phyloP scores from a whole-genome alignment of 331 rosid species.

The Quercus tomentella region DNA sequence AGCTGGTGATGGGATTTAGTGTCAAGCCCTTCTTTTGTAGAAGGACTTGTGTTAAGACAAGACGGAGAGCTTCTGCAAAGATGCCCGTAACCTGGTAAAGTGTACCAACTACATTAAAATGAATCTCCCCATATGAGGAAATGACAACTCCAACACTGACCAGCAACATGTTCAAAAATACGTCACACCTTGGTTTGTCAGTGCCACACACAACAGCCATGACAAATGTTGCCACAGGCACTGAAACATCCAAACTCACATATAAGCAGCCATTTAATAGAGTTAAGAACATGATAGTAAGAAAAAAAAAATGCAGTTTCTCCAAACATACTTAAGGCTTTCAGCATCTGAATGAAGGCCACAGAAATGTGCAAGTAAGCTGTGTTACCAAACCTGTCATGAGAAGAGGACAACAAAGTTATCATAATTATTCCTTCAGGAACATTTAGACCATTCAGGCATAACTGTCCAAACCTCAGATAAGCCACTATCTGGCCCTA shows the following conservation, averaged over 20 bases:
- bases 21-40: slow-evolving; percentile 92
- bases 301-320: slow-evolving; percentile 17
- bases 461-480: not conserved
- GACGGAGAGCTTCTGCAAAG: slow-evolving; percentile 94
- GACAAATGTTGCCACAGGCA: slow-evolving; percentile 93
- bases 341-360: slow-evolving; percentile 99
- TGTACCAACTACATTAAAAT: slow-evolving; percentile 88
- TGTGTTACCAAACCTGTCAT: slow-evolving; percentile 93
- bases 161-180: slow-evolving; percentile 90
- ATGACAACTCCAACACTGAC: slow-evolving; percentile 97
- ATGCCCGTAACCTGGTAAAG: slow-evolving; percentile 92
- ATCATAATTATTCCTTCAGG: not conserved
- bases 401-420: slow-evolving; percentile 7
- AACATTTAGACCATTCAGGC: not conserved
- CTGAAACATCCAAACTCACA: slow-evolving; percentile 46
- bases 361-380: slow-evolving; percentile 96
- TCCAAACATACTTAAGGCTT: slow-evolving; percentile 77
- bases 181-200: slow-evolving; percentile 88
- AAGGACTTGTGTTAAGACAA: slow-evolving; percentile 96
- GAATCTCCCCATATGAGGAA: slow-evolving; percentile 94
- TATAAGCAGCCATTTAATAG: slow-evolving; percentile 10
- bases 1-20: slow-evolving; percentile 87
- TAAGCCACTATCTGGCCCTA: not conserved
- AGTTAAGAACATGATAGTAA: not conserved
- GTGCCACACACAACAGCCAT: slow-evolving; percentile 88